Evolutionary conservation across 129 eudicot species (phyloP).

Genomic region (Artemisia annua): DNA sequence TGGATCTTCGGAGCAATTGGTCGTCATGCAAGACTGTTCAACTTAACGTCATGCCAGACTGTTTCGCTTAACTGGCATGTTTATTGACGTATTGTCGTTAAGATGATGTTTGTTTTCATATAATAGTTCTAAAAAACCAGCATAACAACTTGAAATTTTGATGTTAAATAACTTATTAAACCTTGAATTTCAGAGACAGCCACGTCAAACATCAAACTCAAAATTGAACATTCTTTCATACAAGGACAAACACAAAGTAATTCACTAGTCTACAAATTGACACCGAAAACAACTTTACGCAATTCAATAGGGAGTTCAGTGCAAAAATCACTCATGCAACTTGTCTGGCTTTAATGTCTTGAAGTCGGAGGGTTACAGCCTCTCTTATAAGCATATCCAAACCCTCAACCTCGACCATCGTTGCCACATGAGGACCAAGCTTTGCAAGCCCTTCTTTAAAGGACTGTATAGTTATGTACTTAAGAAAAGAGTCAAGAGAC

Average conservation of each 20-base stretch:
- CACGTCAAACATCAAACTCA: not conserved
- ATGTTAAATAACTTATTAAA: not conserved
- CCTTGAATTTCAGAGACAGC: not conserved
- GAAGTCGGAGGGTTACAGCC: slow-evolving; percentile 93
- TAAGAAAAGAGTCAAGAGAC: slow-evolving; percentile 87
- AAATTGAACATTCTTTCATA: slow-evolving; percentile 14
- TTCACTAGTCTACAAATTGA: slow-evolving; percentile 1
- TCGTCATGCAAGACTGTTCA: too few relatives aligned
- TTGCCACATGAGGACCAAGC: slow-evolving; percentile 87
- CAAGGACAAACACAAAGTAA: slow-evolving; percentile 17
- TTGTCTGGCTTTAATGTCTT: slow-evolving; percentile 74
- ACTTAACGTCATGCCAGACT: too few relatives aligned
- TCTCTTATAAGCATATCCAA: slow-evolving; percentile 91
- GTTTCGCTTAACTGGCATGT: too few relatives aligned
- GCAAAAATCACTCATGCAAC: slow-evolving; percentile 13
- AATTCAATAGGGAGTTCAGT: not conserved
- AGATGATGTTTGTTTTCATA: not conserved
- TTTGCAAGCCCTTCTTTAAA: slow-evolving; percentile 78
- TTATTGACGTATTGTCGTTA: too few relatives aligned
- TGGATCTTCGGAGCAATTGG: too few relatives aligned
- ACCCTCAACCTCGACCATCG: slow-evolving; percentile 97
- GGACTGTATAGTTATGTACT: slow-evolving; percentile 87
- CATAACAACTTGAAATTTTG: too few relatives aligned
- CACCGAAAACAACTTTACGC: not conserved
- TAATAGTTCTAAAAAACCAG: too few relatives aligned